Base-by-base conservation (phyloP, 148 eudicot genomes). In the Limonium bicolor region DNA sequence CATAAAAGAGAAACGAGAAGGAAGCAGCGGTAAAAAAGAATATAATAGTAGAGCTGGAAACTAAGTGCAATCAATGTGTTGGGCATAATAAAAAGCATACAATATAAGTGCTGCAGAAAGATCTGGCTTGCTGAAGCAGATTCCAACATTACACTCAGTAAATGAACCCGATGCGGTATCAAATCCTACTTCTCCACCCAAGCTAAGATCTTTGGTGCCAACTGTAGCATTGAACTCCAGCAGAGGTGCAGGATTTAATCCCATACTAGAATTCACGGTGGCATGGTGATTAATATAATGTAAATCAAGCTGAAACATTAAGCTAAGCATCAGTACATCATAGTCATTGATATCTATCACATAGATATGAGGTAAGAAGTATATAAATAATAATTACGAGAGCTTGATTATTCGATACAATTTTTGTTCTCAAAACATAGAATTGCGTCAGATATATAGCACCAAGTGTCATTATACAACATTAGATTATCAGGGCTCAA, bases 121-220 rank as follows among this genome's bases (percentile, higher is more conserved):
- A 64, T 87, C 94, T 20, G 78, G 64, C 58, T 62, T 76, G 68
- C 62, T 80, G 64, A 71, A 48, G 51, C 69, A 68, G 46, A 87
- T 57, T 55, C 90, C 96, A 54, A 78, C 76, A 62, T 69, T 80
- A 76, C 57, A 79, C 60, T 83, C 82, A 62, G 82, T 87, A 49
- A 87, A 77, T 46, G 86, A 80, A 50, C 82, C 66, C 6, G 94
- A 68, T 25, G 90, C 75, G 62, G 94, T 70, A 64, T 87, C 82
- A 74, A 87, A 83, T 27, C 78, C 94, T 51, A 70, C 65, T 70
- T 83, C 94, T 21, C 94, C 90, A 57, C 96, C 96, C 62, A 83
- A 53, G 57, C 73, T 55, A 25, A 74, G 41, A 46, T 80, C 83
- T 34, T 68, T 60, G 69, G 48, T 65, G 27, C 96, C 96, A 53